Evolutionary conservation across 331 rosid species (phyloP), one percentile per base, ranked within the genome.

Genomic region (Rhamnella rubrinervis): DNA sequence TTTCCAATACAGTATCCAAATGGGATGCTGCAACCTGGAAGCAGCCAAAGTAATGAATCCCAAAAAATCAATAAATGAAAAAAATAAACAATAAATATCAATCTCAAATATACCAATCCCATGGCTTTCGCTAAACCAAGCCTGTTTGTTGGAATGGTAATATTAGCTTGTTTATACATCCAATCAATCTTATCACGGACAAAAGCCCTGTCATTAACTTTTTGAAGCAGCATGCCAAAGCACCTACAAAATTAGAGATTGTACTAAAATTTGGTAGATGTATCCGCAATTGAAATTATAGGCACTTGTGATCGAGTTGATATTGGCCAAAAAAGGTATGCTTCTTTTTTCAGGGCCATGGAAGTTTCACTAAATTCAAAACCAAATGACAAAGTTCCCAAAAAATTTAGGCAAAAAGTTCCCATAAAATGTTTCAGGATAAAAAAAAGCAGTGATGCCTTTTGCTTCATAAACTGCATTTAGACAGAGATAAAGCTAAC

Each of bases 61-160:
- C 46, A 71, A 49, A 71, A 60, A 71, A 71, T 55, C 44, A 51
- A 8, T 49, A 47, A 75, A 78, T 38, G 74, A 80, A 76, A 57
- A 76, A 68, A 73, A 64, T 50, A 55, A 16, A 72, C 28, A 73
- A 72, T 31, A 75, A 51, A 65, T 31, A 51, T 39, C 38, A 67
- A 61, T 57, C 49, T 57, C 18, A 65, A 31, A 74, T 58, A 59
- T 88, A 93, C 98, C 97, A 93, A 76, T 81, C 98, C 98, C 90
- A 93, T 84, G 67, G 92, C 98, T 91, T 93, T 93, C 46, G 98
- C 98, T 79, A 93, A 82, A 56, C 97, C 98, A 75, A 93, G 92
- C 76, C 98, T 87, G 75, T 91, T 93, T 71, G 87, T 88, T 65
- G 97, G 98, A 78, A 78, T 81, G 50, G 88, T 85, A 73, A 88